Percentiles rank a stretch among this genome's conserved stretches.
These are phyloP conservation scores for Mortierella polycephala DNA, from an alignment of 371 early-diverging fungal genomes.

Conservation along the genomic window DNA sequence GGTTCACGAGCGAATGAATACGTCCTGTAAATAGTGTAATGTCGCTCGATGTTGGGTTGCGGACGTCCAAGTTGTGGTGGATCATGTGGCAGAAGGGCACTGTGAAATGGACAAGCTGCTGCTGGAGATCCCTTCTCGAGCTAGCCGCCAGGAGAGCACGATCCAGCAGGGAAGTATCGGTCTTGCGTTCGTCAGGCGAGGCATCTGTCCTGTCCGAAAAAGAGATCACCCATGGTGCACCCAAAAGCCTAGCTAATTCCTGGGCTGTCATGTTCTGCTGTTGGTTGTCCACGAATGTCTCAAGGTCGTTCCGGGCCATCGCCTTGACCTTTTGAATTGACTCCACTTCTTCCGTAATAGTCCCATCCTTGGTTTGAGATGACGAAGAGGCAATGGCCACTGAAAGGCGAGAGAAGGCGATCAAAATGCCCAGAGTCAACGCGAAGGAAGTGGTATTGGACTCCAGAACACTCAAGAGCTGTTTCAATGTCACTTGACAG, in stretches of 20 bases:
- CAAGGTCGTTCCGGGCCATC: conserved; percentile 26
- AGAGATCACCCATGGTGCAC: conserved; percentile 49
- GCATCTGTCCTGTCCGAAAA: conserved; percentile 33
- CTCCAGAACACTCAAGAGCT: conserved; percentile 28
- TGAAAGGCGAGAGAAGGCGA: conserved; percentile 64
- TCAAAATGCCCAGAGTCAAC: conserved; percentile 32
- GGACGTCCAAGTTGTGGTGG: conserved; percentile 45
- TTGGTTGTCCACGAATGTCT: conserved; percentile 24
- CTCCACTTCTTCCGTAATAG: conserved; percentile 5
- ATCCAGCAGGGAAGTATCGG: conserved; percentile 31
- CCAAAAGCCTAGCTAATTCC: conserved; percentile 33
- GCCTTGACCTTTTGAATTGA: conserved; percentile 29
- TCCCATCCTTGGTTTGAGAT: conserved; percentile 6
- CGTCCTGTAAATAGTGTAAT: conserved; percentile 44
- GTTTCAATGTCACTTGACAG: conserved; percentile 29
- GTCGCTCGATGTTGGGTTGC: conserved; percentile 44
- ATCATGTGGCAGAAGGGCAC: conserved; percentile 51
- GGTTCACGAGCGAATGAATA: conserved; percentile 50
- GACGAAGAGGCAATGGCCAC: conserved; percentile 58
- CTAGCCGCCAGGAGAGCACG: conserved; percentile 26
- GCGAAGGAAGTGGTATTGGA: conserved; percentile 28
- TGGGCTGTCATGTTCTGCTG: conserved; percentile 19
- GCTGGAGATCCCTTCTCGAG: conserved; percentile 41
- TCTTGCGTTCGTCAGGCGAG: conserved; percentile 33
- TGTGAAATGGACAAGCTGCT: conserved; percentile 48